phyloP scores from a whole-genome alignment of 2,329 filamentous ascomycete species.

The Aureobasidium sp. region DNA sequence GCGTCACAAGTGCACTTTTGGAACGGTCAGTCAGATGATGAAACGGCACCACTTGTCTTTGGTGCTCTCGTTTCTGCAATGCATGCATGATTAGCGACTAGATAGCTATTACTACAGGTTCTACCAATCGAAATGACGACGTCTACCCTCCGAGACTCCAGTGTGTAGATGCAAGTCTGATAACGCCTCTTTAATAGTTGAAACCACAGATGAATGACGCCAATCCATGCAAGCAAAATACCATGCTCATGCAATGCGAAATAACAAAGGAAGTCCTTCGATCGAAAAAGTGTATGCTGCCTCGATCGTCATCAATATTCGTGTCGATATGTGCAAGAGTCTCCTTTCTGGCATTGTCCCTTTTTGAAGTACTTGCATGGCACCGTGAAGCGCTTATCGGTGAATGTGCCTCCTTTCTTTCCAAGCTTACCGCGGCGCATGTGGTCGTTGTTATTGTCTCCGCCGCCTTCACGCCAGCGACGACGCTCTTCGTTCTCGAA shows the following conservation, averaged over 20 bases:
- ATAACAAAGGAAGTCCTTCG: neutral
- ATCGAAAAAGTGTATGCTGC: constrained; percentile 1
- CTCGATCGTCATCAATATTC: constrained; percentile 1
- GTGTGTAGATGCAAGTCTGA: neutral
- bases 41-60: neutral
- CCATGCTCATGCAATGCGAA: neutral
- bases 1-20: neutral
- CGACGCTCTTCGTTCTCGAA: constrained; percentile 27
- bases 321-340: constrained; percentile 34
- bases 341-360: constrained; percentile 45
- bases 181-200: neutral
- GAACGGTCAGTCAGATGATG: neutral
- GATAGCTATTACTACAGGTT: neutral
- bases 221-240: constrained; percentile 1
- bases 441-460: constrained; percentile 15
- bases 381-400: constrained; percentile 23
- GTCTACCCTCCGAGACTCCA: neutral
- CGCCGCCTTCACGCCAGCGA: constrained; percentile 25
- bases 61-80: neutral
- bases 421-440: constrained; percentile 12
- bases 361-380: constrained; percentile 46
- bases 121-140: neutral
- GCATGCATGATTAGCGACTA: constrained; percentile 5
- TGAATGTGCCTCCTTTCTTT: constrained; percentile 14
- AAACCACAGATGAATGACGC: neutral